Evolutionary conservation across 2,329 filamentous ascomycete genomes (phyloP), one percentile per base, ranked within the genome.

Genomic region (Neonectria punicea): DNA sequence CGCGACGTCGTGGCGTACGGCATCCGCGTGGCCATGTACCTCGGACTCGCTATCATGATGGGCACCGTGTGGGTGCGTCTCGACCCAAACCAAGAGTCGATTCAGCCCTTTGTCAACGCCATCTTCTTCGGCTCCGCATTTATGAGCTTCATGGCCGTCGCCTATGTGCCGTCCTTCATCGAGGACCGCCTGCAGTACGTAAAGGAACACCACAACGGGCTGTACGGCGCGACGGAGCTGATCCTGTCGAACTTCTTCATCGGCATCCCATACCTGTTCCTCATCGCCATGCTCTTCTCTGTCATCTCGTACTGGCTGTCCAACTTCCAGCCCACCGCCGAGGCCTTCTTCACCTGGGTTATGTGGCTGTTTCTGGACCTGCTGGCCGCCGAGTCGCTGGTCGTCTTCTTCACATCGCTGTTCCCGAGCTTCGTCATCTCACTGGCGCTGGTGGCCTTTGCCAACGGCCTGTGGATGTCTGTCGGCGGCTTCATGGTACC

Each of bases 381-480:
- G 0, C 79, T 97, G 2, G 93, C 93, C 0, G 93, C 93, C 20
- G 93, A 96, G 79, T 91, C 91, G 1, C 87, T 97, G 1, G 93
- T 97, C 25, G 92, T 97, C 3, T 83, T 97, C 30, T 83, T 96
- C 22, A 88, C 90, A 0, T 88, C 86, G 1, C 77, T 96, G 1
- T 89, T 94, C 68, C 92, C 92, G 0, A 91, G 90, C 67, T 97
- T 97, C 69, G 93, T 97, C 54, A 87, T 95, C 49, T 84, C 92
- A 0, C 87, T 97, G 0, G 93, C 93, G 0, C 83, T 93, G 2
- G 92, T 92, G 0, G 93, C 93, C 0, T 97, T 97, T 74, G 91
- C 92, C 22, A 97, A 97, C 78, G 93, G 93, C 0, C 83, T 97
- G 7, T 97, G 93, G 93, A 97, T 97, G 93, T 90, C 87, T 56